Conservation (phyloP, 2,329 filamentous ascomycete species). For the Pestalotiopsis sp. region DNA sequence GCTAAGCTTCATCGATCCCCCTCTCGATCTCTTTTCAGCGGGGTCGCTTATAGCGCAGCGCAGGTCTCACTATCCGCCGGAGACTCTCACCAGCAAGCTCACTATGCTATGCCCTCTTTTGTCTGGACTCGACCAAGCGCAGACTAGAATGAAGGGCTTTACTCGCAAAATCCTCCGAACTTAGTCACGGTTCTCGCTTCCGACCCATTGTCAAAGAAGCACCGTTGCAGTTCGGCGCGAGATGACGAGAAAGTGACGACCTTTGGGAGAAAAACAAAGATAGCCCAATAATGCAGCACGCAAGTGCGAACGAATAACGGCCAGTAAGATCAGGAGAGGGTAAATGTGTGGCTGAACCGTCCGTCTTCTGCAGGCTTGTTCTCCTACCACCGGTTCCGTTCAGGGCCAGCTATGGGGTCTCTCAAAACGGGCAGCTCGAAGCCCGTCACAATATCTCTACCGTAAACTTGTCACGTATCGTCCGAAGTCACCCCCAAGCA, state of each 20-base stretch:
- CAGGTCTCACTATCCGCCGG: neutral
- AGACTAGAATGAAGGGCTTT: neutral
- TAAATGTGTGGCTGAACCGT: slow-evolving; percentile 42
- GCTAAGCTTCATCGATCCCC: slow-evolving; percentile 4
- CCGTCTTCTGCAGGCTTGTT: slow-evolving; percentile 28
- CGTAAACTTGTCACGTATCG: slow-evolving; percentile 42
- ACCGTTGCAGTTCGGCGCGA: neutral
- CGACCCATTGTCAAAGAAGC: neutral
- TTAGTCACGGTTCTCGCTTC: neutral
- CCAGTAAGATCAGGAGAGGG: slow-evolving; percentile 20
- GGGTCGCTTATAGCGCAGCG: neutral
- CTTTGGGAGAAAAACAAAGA: neutral
- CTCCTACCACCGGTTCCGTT: slow-evolving; percentile 27
- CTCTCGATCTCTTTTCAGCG: neutral
- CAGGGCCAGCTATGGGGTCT: slow-evolving; percentile 32
- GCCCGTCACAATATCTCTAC: slow-evolving; percentile 39
- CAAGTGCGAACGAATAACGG: slow-evolving; percentile 33
- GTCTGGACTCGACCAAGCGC: neutral
- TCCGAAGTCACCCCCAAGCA: slow-evolving; percentile 32
- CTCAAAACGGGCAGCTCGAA: slow-evolving; percentile 35
- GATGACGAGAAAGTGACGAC: neutral
- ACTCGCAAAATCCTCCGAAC: neutral
- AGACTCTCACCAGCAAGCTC: neutral
- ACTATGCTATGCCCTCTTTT: neutral
- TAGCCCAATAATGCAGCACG: slow-evolving; percentile 30